Percentiles rank a stretch among this genome's conserved stretches.
phyloP scores from a whole-genome alignment of 768 basidiomycete genomes.

The Termitomyces sp. region DNA sequence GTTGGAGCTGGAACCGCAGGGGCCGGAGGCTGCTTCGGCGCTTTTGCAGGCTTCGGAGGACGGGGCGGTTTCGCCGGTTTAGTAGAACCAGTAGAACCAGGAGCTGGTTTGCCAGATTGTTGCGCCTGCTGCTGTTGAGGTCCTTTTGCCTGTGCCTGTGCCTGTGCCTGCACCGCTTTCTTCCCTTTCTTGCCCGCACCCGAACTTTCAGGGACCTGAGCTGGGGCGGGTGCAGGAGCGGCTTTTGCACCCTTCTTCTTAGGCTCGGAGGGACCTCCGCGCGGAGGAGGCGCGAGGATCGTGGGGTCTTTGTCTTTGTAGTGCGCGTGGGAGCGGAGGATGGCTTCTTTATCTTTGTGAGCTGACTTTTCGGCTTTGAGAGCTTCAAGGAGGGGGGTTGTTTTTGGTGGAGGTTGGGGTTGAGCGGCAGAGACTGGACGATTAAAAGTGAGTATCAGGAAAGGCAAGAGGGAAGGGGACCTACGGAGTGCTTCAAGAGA shows the following conservation, averaged over 20 bases:
- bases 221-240: constrained; percentile 4
- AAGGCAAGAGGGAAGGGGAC: constrained; percentile 17
- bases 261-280: constrained; percentile 30
- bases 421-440: constrained; percentile 61
- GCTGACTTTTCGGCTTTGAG: constrained; percentile 81
- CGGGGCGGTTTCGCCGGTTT: constrained; percentile 5
- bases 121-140: constrained; percentile 5
- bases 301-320: constrained; percentile 48
- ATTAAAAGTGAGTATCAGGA: not conserved
- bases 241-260: constrained; percentile 26
- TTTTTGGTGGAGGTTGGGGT: constrained; percentile 61
- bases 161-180: not conserved
- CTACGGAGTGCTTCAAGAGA: constrained; percentile 64
- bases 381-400: constrained; percentile 90
- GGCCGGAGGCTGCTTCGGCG: not conserved
- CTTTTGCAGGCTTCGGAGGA: constrained; percentile 4
- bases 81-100: not conserved
- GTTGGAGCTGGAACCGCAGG: constrained; percentile 14
- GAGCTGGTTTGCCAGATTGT: not conserved
- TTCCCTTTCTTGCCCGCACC: constrained; percentile 9
- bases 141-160: not conserved
- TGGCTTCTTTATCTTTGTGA: constrained; percentile 70
- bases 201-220: constrained; percentile 12
- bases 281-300: constrained; percentile 24
- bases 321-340: constrained; percentile 69